Evolutionary conservation across 2,329 filamentous ascomycete genomes (phyloP).

Genomic region (Apiospora malaysiana): DNA sequence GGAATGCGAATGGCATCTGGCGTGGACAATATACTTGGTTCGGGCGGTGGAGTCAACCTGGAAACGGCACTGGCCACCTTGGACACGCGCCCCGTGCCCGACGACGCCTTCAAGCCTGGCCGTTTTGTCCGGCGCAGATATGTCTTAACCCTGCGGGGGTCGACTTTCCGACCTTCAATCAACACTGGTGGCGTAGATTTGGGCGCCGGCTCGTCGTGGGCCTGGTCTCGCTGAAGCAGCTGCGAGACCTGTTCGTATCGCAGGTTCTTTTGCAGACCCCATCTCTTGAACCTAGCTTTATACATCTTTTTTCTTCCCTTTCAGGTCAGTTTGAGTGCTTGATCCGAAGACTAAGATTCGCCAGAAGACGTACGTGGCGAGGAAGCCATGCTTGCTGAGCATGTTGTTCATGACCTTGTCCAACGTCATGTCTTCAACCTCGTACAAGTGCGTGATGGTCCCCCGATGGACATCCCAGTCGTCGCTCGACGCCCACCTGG

Average conservation of each 20-base stretch:
- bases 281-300: conserved; percentile 15
- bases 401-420: conserved; percentile 11
- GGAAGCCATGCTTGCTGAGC: conserved; percentile 19
- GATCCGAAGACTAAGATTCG: neutral
- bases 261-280: conserved; percentile 17
- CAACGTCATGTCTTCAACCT: conserved; percentile 15
- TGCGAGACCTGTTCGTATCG: conserved; percentile 17
- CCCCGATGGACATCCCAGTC: conserved; percentile 17
- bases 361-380: conserved; percentile 12
- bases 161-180: conserved; percentile 17
- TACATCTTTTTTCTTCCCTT: conserved; percentile 20
- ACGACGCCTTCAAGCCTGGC: neutral
- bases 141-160: neutral
- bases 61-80: neutral
- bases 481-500: conserved; percentile 11
- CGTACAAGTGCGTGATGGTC: conserved; percentile 18
- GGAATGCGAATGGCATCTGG: conserved; percentile 6
- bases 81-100: conserved; percentile 4
- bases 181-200: neutral
- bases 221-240: neutral
- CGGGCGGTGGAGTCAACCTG: conserved; percentile 8
- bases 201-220: neutral
- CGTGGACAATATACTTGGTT: neutral
- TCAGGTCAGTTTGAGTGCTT: neutral
- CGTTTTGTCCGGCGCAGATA: conserved; percentile 19